Evolutionary conservation across 257 asterid genomes (phyloP).

Genomic region (Jacaranda mimosifolia): DNA sequence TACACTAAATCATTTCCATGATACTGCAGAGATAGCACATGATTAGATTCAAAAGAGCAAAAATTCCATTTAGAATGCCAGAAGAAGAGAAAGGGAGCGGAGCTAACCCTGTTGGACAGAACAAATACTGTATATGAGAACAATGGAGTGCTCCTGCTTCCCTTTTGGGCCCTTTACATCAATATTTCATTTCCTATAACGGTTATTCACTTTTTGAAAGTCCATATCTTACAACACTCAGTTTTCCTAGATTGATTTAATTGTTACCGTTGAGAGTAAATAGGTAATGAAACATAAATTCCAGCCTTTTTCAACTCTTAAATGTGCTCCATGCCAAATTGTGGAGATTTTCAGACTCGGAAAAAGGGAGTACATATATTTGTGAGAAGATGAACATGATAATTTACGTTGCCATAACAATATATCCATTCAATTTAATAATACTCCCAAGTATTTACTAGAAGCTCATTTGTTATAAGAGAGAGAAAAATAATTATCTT

Average conservation of each 20-base stretch:
- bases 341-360: background rate
- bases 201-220: constrained; percentile 15
- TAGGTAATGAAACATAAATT: constrained; percentile 16
- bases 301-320: constrained; percentile 18
- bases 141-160: constrained; percentile 19
- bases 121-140: constrained; percentile 10
- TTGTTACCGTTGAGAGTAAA: background rate
- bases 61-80: background rate
- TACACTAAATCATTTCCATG: constrained; percentile 16
- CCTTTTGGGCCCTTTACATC: constrained; percentile 27
- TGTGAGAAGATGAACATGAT: constrained; percentile 17
- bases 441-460: background rate
- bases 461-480: background rate
- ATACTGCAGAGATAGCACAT: background rate
- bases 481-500: background rate
- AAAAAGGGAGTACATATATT: background rate
- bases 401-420: background rate
- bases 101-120: constrained; percentile 24
- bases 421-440: background rate
- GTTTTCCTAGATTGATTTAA: constrained; percentile 19
- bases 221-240: background rate
- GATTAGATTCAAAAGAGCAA: background rate
- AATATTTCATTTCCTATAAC: constrained; percentile 15
- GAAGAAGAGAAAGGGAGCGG: background rate
- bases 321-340: background rate